A percentile compares a stretch with the other conserved stretches of the same genome.
phyloP scores from a whole-genome alignment of 305 asterid species.

The Euphrasia arctica region DNA sequence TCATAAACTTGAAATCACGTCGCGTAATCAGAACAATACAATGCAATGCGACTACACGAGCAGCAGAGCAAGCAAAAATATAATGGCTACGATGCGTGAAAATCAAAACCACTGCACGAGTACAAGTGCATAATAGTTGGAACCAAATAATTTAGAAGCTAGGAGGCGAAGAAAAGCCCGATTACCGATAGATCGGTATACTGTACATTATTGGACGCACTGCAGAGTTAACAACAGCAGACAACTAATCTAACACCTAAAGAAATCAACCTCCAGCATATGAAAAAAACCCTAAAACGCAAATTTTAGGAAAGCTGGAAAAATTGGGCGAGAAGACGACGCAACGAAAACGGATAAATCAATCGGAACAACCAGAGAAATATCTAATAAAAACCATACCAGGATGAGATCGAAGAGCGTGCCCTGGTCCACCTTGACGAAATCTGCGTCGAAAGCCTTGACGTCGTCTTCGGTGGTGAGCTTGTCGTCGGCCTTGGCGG shows the following conservation, averaged over 20 bases:
- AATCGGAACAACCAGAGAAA: not conserved
- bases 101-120: not conserved
- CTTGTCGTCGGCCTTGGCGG: slow-evolving; percentile 31
- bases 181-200: no score
- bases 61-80: slow-evolving; percentile 4
- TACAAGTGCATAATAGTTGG: not conserved
- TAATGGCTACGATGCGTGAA: slow-evolving; percentile 1
- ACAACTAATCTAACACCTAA: not conserved
- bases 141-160: not conserved
- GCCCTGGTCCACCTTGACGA: slow-evolving; percentile 46
- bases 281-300: slow-evolving; percentile 25
- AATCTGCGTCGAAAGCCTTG: slow-evolving; percentile 44
- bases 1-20: not conserved
- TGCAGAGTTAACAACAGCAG: not conserved
- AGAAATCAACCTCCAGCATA: slow-evolving; percentile 9
- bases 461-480: slow-evolving; percentile 38
- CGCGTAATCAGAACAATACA: slow-evolving; percentile 9
- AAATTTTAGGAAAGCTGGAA: slow-evolving; percentile 1
- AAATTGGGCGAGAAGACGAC: not conserved
- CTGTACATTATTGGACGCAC: no score
- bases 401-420: slow-evolving; percentile 46
- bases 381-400: slow-evolving; percentile 31
- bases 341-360: not conserved
- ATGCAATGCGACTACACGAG: not conserved
- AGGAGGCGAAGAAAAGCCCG: not conserved